These are phyloP conservation scores for Rhodotorula mucilaginosa DNA, from an alignment of 1,284 basidiomycete genomes.

Conservation along the genomic window DNA sequence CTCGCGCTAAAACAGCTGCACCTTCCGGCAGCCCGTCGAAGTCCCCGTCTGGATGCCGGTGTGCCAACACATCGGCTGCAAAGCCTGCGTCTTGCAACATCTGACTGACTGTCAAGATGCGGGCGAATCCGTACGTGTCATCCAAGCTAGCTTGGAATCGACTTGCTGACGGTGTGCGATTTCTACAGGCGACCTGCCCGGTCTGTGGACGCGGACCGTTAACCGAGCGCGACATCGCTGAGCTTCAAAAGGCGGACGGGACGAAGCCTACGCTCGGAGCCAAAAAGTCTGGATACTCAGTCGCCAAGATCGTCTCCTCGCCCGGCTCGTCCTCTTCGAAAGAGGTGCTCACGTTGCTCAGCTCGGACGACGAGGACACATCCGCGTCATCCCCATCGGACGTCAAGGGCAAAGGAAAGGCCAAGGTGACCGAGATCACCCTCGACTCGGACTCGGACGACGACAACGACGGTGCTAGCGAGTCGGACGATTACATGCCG, in stretches of 20 bases:
- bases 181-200: constrained; percentile 30
- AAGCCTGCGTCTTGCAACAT: constrained; percentile 72
- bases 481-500: constrained; percentile 19
- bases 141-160: no score
- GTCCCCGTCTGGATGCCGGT: constrained; percentile 45
- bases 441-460: constrained; percentile 21
- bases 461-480: background rate
- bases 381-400: background rate
- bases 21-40: constrained; percentile 29
- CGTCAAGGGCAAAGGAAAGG: constrained; percentile 14
- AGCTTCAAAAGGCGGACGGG: constrained; percentile 21
- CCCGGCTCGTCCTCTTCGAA: constrained; percentile 18
- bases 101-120: constrained; percentile 64
- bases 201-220: constrained; percentile 27
- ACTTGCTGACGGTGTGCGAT: background rate
- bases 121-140: constrained; percentile 57
- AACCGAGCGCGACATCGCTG: constrained; percentile 22
- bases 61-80: constrained; percentile 58
- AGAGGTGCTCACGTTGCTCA: constrained; percentile 36
- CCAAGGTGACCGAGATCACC: constrained; percentile 21
- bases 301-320: constrained; percentile 21
- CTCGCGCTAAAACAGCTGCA: background rate
- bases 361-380: constrained; percentile 30
- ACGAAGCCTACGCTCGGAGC: constrained; percentile 2
- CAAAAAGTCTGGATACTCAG: constrained; percentile 25